These are phyloP conservation scores for Phyllosticta paracitricarpa DNA, from an alignment of 2,329 filamentous ascomycete species.

Conservation along the genomic window DNA sequence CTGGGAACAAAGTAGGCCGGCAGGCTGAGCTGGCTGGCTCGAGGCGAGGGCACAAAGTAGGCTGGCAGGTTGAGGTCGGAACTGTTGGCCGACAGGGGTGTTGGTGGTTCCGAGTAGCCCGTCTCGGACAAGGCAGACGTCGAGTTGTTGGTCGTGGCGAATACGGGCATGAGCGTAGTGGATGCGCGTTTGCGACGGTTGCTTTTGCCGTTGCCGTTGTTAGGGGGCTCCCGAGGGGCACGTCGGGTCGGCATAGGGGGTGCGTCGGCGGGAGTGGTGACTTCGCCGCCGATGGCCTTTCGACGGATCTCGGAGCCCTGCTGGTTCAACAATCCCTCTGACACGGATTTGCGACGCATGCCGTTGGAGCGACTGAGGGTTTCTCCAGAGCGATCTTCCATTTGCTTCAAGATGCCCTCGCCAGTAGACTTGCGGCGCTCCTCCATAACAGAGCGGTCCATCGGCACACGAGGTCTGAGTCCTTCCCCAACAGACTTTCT, in stretches of 20 bases:
- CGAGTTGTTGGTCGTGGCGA: background rate
- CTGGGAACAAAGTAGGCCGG: background rate
- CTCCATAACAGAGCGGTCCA: background rate
- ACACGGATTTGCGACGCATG: background rate
- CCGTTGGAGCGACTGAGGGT: background rate
- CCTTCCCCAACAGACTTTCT: background rate
- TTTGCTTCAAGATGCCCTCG: background rate
- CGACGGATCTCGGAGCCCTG: background rate
- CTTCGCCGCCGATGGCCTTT: background rate
- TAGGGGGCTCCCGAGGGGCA: background rate
- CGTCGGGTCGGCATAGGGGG: background rate
- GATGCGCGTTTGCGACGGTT: background rate
- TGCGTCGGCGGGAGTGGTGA: background rate
- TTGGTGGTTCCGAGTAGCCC: background rate
- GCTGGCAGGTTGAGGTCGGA: background rate
- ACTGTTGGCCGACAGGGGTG: background rate
- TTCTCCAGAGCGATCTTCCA: background rate
- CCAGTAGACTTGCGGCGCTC: background rate
- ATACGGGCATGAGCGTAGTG: background rate
- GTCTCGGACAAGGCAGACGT: background rate
- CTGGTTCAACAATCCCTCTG: background rate
- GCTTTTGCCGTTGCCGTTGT: background rate
- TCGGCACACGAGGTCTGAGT: background rate
- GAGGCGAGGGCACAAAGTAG: background rate
- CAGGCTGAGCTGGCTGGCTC: background rate